Evolutionary conservation across 192 early-diverging fungal genomes (phyloP), one percentile per base, ranked within the genome.

Genomic region (Piromyces finnis): DNA sequence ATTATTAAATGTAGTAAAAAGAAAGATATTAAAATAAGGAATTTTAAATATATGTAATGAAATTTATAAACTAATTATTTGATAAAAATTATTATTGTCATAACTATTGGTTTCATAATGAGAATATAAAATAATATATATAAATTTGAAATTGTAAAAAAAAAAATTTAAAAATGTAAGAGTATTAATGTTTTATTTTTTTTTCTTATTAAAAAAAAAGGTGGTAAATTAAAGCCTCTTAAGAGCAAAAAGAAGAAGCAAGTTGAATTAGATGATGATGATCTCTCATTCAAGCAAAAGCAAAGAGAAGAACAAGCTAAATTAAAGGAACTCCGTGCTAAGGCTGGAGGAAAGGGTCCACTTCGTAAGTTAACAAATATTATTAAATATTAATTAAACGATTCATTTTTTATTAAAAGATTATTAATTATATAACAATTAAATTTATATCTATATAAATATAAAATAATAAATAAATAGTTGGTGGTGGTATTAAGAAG

Each of bases 161-260:
- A n/a, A n/a, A n/a, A n/a, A n/a, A n/a, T n/a, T n/a, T n/a, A n/a
- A n/a, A n/a, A n/a, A n/a, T n/a, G n/a, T n/a, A n/a, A n/a, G n/a
- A n/a, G n/a, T n/a, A n/a, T n/a, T n/a, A n/a, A n/a, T n/a, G n/a
- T n/a, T n/a, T n/a, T n/a, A n/a, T n/a, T n/a, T n/a, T n/a, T n/a
- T n/a, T n/a, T n/a, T n/a, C n/a, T n/a, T 13, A 37, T 59, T 22
- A 32, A 68, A 39, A 79, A 59, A 28, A 18, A 79, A 86, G 94
- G 94, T 85, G 94, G 94, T 86, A 95, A 95, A 87, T 87, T 91
- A 51, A 95, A 95, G 92, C 95, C 95, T 79, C 88, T 96, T 78
- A 96, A 95, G 94, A 87, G 87, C 29, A 85, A 93, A 83, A 95
- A 95, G 92, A 92, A 92, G 88, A 86, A 82, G 77, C 36, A 41